These are phyloP conservation scores for Anethum foeniculum DNA, from an alignment of 140 eudicot genomes.

Conservation along the genomic window DNA sequence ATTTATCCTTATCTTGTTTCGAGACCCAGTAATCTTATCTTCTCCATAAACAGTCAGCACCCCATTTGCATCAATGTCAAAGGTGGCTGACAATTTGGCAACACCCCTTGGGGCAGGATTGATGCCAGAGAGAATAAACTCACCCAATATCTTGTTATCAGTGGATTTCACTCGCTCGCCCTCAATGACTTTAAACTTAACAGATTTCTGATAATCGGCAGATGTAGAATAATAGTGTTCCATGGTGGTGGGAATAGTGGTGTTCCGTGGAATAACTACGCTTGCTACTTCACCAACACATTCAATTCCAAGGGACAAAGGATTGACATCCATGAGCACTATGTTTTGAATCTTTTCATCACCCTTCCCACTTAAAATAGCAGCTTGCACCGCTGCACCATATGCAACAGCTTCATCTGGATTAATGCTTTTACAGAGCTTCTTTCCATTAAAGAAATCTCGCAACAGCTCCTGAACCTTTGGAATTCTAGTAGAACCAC, in stretches of 20 bases:
- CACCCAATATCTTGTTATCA: neutral
- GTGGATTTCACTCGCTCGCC: neutral
- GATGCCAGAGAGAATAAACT: neutral
- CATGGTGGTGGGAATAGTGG: conserved; percentile 1
- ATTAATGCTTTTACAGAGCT: conserved; percentile 35
- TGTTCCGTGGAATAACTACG: neutral
- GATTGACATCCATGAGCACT: conserved; percentile 4
- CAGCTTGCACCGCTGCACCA: conserved; percentile 42
- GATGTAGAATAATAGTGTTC: neutral
- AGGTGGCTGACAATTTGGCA: neutral
- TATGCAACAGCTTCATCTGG: conserved; percentile 40
- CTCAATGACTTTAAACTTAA: neutral
- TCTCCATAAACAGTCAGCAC: neutral
- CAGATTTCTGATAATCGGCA: neutral
- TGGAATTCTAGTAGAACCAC: conserved; percentile 39
- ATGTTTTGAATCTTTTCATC: conserved; percentile 4
- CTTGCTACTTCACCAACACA: neutral
- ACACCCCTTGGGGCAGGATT: conserved; percentile 4
- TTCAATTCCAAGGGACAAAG: conserved; percentile 6
- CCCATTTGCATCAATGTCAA: conserved; percentile 7
- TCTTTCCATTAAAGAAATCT: conserved; percentile 32
- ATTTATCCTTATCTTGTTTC: neutral
- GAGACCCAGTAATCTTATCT: neutral
- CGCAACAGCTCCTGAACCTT: conserved; percentile 32
- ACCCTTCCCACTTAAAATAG: conserved; percentile 19